phyloP scores from a whole-genome alignment of 2,329 filamentous ascomycete species.

The Claviceps spartinae region DNA sequence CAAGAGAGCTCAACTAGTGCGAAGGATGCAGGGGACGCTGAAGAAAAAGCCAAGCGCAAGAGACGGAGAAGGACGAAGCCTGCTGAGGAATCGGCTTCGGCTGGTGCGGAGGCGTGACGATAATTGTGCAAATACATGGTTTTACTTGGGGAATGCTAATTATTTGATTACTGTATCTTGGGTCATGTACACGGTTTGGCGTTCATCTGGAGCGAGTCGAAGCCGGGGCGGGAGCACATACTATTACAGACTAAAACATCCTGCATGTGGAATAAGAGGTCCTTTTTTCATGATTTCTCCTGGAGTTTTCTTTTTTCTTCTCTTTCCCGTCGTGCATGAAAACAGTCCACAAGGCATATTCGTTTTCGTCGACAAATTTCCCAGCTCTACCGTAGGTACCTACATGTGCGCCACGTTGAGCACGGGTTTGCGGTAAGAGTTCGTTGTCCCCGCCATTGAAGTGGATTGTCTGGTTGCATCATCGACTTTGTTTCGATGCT shows the following conservation, averaged over 20 bases:
- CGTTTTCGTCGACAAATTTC: too few relatives aligned
- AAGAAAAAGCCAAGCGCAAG: conserved; percentile 18
- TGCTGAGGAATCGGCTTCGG: not conserved
- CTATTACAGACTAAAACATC: too few relatives aligned
- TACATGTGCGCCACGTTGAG: too few relatives aligned
- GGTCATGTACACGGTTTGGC: not conserved
- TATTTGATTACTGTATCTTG: not conserved
- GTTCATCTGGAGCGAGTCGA: too few relatives aligned
- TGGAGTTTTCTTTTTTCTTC: not conserved
- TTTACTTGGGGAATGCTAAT: not conserved
- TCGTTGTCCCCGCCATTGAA: too few relatives aligned
- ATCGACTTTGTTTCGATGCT: too few relatives aligned
- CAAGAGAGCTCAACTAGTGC: conserved; percentile 14
- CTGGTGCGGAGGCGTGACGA: not conserved
- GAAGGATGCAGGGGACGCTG: conserved; percentile 11
- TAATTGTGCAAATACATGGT: not conserved
- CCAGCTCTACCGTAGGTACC: too few relatives aligned
- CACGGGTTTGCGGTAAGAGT: too few relatives aligned
- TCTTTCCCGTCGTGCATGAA: not conserved
- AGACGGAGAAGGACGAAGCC: conserved; percentile 19
- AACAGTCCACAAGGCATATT: not conserved
- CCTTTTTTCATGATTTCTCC: too few relatives aligned
- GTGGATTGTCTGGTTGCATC: too few relatives aligned
- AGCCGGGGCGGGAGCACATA: too few relatives aligned
- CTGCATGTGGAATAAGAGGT: too few relatives aligned